Percentiles rank a stretch among this genome's conserved stretches.
phyloP scores from a whole-genome alignment of 2,329 filamentous ascomycete genomes.

The Phaeosphaeria sp. region DNA sequence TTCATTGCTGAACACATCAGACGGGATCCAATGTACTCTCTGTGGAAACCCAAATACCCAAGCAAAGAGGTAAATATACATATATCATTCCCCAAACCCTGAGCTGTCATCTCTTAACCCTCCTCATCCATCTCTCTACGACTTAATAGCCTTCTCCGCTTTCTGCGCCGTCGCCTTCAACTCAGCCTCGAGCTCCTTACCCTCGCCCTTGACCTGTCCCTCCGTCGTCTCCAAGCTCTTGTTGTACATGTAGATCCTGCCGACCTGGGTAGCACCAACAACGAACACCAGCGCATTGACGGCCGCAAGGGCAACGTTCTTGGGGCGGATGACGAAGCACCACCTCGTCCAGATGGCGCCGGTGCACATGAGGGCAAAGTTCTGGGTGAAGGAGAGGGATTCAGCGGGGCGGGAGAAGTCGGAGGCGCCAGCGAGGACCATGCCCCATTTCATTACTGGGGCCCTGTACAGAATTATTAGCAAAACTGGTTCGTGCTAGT shows the following conservation, averaged over 20 bases:
- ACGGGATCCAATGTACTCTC: not conserved
- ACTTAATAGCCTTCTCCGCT: conserved; percentile 32
- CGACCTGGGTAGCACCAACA: conserved; percentile 83
- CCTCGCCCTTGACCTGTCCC: conserved; percentile 48
- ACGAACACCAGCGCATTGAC: conserved; percentile 98
- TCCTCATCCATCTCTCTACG: conserved; percentile 11
- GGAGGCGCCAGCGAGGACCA: conserved; percentile 90
- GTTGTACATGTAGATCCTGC: conserved; percentile 75
- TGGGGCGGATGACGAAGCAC: conserved; percentile 96
- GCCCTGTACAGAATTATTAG: conserved; percentile 64
- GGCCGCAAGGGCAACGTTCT: conserved; percentile 88
- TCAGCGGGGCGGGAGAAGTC: conserved; percentile 92
- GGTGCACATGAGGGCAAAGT: conserved; percentile 86
- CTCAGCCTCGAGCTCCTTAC: conserved; percentile 39
- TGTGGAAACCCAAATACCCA: not conserved
- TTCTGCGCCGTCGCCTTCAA: conserved; percentile 41
- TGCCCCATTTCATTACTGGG: conserved; percentile 92
- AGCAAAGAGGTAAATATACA: not conserved
- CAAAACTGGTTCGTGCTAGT: not conserved
- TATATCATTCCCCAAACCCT: not conserved
- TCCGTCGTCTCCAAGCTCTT: conserved; percentile 62
- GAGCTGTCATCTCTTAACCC: not conserved
- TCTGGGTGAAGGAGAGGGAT: conserved; percentile 92
- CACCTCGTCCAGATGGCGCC: conserved; percentile 98
- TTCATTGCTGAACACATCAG: no score